Percentiles rank a stretch among this genome's conserved stretches.
These are phyloP conservation scores for Lasiosphaeria miniovina DNA, from an alignment of 495 filamentous ascomycete genomes.

Conservation along the genomic window DNA sequence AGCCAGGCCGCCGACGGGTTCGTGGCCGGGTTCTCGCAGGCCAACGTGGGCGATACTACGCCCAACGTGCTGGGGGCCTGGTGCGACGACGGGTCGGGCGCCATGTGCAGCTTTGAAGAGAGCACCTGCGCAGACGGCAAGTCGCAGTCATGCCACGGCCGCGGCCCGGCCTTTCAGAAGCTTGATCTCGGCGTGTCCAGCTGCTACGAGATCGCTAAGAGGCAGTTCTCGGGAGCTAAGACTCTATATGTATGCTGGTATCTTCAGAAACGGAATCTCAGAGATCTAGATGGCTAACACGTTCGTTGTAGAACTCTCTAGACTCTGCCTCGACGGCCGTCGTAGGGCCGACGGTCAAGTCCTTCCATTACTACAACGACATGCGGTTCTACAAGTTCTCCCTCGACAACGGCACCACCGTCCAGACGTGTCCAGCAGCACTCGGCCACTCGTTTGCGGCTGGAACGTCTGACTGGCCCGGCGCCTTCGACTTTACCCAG, in stretches of 20 bases:
- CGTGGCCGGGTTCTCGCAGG: conserved; percentile 89
- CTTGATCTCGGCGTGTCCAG: conserved; percentile 68
- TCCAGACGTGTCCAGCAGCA: conserved; percentile 82
- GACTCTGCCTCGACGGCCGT: conserved; percentile 44
- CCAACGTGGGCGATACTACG: conserved; percentile 89
- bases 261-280: no score
- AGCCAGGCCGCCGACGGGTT: conserved; percentile 54
- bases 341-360: conserved; percentile 51
- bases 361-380: conserved; percentile 69
- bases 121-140: conserved; percentile 74
- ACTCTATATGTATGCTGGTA: conserved; percentile 50
- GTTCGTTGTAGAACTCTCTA: conserved; percentile 29
- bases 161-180: conserved; percentile 70
- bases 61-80: conserved; percentile 85
- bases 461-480: conserved; percentile 89
- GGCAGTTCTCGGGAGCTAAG: conserved; percentile 63
- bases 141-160: conserved; percentile 73
- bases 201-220: conserved; percentile 69
- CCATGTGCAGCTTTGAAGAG: conserved; percentile 62
- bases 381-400: conserved; percentile 60
- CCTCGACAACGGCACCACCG: conserved; percentile 68
- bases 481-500: conserved; percentile 91
- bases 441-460: conserved; percentile 93
- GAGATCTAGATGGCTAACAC: conserved; percentile 10
- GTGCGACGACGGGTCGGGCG: conserved; percentile 71